These are phyloP conservation scores for Auricularia cornea DNA, from an alignment of 768 basidiomycete species.

Conservation along the genomic window DNA sequence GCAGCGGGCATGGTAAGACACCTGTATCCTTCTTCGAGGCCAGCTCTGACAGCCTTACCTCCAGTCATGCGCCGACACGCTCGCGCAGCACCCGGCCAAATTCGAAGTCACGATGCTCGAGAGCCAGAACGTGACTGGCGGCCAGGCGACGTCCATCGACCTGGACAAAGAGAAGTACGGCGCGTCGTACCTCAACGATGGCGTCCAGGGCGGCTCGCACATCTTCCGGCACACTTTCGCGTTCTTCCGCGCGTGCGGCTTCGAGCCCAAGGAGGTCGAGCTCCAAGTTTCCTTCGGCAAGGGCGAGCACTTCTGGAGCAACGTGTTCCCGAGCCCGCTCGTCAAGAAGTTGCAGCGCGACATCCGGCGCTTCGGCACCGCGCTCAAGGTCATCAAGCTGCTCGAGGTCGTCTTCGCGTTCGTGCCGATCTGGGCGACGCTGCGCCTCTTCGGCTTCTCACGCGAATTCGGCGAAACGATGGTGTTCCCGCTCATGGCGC, in stretches of 20 bases:
- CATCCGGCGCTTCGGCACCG: conserved; percentile 27
- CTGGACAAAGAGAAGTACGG: conserved; percentile 24
- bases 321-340: conserved; percentile 29
- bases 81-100: conserved; percentile 23
- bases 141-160: conserved; percentile 28
- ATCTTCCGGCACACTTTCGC: conserved; percentile 28
- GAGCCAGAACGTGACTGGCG: conserved; percentile 19
- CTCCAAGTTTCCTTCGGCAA: conserved; percentile 32
- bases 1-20: background rate
- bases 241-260: conserved; percentile 28
- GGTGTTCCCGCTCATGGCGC: conserved; percentile 28
- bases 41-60: conserved; percentile 13
- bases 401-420: background rate
- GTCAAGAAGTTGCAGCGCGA: conserved; percentile 26
- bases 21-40: background rate
- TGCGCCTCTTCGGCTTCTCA: background rate
- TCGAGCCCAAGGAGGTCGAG: conserved; percentile 23
- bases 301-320: conserved; percentile 30
- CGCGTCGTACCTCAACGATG: conserved; percentile 29
- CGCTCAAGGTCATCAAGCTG: conserved; percentile 14
- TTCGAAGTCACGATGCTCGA: conserved; percentile 26
- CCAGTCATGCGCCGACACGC: conserved; percentile 27
- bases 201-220: conserved; percentile 22
- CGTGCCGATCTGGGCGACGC: background rate
- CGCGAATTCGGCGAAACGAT: conserved; percentile 25